Evolutionary conservation across 257 asterid species (phyloP).

Genomic region (Misopates orontium): DNA sequence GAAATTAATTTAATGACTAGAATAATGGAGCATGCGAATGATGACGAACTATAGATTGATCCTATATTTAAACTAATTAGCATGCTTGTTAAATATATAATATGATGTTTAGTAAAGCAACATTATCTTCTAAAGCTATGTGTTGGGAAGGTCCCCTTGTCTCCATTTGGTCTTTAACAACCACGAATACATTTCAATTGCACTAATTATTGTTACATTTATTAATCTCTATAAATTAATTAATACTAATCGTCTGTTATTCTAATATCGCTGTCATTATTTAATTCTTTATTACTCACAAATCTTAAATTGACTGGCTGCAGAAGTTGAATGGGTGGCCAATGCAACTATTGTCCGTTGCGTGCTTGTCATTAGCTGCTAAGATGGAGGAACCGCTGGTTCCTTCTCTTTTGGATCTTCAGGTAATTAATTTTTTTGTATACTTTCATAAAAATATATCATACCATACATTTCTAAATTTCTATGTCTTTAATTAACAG

Average conservation of each 20-base stretch:
- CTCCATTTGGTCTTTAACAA: constrained; percentile 26
- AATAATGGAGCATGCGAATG: constrained; percentile 18
- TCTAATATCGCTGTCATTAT: constrained; percentile 10
- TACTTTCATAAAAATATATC: background rate
- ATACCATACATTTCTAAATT: background rate
- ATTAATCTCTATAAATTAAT: background rate
- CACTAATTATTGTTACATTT: background rate
- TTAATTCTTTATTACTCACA: background rate
- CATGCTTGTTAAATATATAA: constrained; percentile 35
- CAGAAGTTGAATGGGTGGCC: constrained; percentile 91
- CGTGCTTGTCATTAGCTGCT: constrained; percentile 94
- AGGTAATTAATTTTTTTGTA: constrained; percentile 44
- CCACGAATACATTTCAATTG: background rate
- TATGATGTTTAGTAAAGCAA: background rate
- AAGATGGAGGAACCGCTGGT: constrained; percentile 96
- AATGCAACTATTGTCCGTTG: constrained; percentile 81
- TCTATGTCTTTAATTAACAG: constrained; percentile 29
- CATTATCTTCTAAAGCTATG: constrained; percentile 32
- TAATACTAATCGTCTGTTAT: constrained; percentile 13
- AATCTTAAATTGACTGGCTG: constrained; percentile 23
- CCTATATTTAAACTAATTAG: constrained; percentile 10
- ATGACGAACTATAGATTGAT: constrained; percentile 27
- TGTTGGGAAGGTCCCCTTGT: constrained; percentile 43
- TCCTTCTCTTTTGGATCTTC: constrained; percentile 91
- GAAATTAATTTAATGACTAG: constrained; percentile 16